A percentile compares a stretch with the other conserved stretches of the same genome.
These are phyloP conservation scores for Mycena filopes DNA, from an alignment of 768 basidiomycete species.

Conservation along the genomic window DNA sequence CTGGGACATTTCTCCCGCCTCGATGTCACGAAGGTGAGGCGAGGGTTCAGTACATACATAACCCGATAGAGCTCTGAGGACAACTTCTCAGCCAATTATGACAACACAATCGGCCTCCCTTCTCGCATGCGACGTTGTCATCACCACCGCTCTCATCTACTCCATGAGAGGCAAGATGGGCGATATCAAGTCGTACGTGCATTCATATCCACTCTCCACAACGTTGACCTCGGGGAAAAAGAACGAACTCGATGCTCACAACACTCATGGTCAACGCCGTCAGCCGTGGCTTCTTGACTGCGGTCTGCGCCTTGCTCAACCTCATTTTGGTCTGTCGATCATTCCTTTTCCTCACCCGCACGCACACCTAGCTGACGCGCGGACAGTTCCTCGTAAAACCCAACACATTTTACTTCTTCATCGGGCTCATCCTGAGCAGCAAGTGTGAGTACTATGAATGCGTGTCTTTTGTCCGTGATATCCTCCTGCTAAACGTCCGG, in stretches of 20 bases:
- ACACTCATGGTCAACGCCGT: conserved; percentile 36
- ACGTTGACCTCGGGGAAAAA: conserved; percentile 3
- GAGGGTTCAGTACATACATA: not conserved
- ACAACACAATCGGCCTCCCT: not conserved
- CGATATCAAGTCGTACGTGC: conserved; percentile 8
- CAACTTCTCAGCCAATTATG: not conserved
- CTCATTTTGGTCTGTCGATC: conserved; percentile 31
- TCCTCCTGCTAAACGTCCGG: not conserved
- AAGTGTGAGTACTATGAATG: conserved; percentile 28
- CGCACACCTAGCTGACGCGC: too few species aligned
- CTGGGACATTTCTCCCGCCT: too few species aligned
- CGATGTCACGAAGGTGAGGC: not conserved
- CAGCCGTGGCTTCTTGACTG: conserved; percentile 37
- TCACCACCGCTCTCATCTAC: conserved; percentile 27
- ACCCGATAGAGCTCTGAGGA: not conserved
- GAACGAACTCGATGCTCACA: conserved; percentile 36
- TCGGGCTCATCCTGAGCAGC: conserved; percentile 35
- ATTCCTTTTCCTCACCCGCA: not conserved
- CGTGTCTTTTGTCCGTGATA: too few species aligned
- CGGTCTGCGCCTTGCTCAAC: conserved; percentile 31
- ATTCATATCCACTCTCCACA: conserved; percentile 16
- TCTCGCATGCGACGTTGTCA: conserved; percentile 33
- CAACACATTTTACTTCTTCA: conserved; percentile 36
- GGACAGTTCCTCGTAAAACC: conserved; percentile 36
- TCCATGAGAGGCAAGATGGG: conserved; percentile 26